These are phyloP conservation scores for Cadophora luteo-olivacea DNA, from an alignment of 2,329 filamentous ascomycete species.

Conservation along the genomic window DNA sequence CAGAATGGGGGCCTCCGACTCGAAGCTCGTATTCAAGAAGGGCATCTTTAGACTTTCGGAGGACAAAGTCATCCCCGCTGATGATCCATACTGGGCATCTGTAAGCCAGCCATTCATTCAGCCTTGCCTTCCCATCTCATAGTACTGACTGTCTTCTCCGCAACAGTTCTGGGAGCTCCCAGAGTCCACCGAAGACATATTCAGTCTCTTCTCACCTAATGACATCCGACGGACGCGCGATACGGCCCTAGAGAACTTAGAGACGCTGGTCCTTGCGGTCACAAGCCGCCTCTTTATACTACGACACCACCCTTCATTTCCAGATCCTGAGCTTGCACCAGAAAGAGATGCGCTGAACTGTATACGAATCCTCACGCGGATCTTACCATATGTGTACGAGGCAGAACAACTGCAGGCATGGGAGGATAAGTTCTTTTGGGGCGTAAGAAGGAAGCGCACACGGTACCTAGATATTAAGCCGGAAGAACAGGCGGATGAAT, in stretches of 20 bases:
- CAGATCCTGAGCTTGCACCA: constrained; percentile 80
- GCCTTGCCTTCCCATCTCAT: constrained; percentile 9
- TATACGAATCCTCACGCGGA: constrained; percentile 84
- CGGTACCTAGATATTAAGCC: constrained; percentile 35
- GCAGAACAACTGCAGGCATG: constrained; percentile 80
- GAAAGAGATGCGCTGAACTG: constrained; percentile 94
- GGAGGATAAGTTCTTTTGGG: constrained; percentile 97
- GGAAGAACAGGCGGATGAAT: constrained; percentile 11
- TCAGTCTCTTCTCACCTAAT: constrained; percentile 89
- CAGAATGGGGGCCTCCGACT: constrained; percentile 94
- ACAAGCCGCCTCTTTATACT: constrained; percentile 83
- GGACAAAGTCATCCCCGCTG: constrained; percentile 82
- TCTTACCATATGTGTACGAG: constrained; percentile 93
- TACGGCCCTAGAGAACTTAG: constrained; percentile 82
- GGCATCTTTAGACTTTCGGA: constrained; percentile 97
- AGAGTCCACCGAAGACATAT: constrained; percentile 94
- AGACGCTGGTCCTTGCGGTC: constrained; percentile 84
- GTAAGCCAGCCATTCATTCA: constrained; percentile 58
- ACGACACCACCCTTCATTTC: constrained; percentile 89
- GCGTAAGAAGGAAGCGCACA: constrained; percentile 72
- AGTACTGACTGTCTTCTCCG: constrained; percentile 25
- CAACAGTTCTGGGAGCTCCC: constrained; percentile 96
- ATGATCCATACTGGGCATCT: constrained; percentile 92
- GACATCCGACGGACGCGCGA: constrained; percentile 91
- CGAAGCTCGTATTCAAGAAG: constrained; percentile 98